These are phyloP conservation scores for Botrytis paeoniae DNA, from an alignment of 2,329 filamentous ascomycete species.

Conservation along the genomic window DNA sequence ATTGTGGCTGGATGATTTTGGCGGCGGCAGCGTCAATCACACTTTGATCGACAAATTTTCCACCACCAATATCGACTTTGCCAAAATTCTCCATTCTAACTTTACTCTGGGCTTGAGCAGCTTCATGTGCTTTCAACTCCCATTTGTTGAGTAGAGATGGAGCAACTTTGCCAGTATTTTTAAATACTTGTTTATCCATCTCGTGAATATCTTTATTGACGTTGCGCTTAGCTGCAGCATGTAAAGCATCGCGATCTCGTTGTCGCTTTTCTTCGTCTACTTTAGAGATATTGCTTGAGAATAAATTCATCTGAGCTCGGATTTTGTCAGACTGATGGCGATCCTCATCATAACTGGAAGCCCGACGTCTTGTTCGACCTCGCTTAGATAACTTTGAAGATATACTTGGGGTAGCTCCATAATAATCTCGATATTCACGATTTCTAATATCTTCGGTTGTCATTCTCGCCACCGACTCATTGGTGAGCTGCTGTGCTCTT, in stretches of 20 bases:
- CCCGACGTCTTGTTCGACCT: conserved; percentile 57
- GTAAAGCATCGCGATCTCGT: conserved; percentile 69
- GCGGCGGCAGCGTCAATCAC: conserved; percentile 79
- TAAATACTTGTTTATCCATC: conserved; percentile 79
- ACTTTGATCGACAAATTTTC: conserved; percentile 72
- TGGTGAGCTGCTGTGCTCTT: conserved; percentile 79
- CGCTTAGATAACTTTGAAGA: conserved; percentile 52
- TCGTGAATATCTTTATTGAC: conserved; percentile 74
- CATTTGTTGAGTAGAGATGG: conserved; percentile 69
- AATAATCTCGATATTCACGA: conserved; percentile 71
- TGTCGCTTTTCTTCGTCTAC: conserved; percentile 72
- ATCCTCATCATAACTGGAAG: conserved; percentile 64
- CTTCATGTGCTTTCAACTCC: conserved; percentile 71
- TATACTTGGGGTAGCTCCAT: conserved; percentile 51
- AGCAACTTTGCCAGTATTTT: conserved; percentile 70
- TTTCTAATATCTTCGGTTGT: conserved; percentile 65
- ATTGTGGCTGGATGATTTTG: conserved; percentile 72
- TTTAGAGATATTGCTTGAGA: conserved; percentile 64
- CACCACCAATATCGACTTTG: conserved; percentile 71
- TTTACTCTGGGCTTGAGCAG: conserved; percentile 64
- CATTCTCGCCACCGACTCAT: conserved; percentile 78
- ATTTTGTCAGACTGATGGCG: conserved; percentile 67
- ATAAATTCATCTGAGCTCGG: conserved; percentile 73
- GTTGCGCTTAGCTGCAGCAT: conserved; percentile 79
- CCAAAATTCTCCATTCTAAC: conserved; percentile 55